Evolutionary conservation across 2,329 filamentous ascomycete species (phyloP).

Genomic region (Dendryphion nanum): DNA sequence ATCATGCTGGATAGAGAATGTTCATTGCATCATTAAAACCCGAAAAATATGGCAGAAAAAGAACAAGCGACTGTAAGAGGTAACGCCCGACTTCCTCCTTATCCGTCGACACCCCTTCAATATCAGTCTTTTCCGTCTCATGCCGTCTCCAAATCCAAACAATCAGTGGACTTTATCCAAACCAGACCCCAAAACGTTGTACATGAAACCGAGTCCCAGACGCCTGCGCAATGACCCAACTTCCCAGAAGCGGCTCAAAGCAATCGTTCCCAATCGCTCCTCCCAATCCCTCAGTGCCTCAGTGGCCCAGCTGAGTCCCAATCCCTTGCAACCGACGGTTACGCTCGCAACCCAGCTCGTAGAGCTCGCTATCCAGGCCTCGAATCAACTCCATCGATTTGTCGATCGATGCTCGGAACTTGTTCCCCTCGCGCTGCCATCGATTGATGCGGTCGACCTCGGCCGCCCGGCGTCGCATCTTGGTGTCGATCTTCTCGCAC

Average conservation of each 20-base stretch:
- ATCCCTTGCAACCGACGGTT: slow-evolving; percentile 35
- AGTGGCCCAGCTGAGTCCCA: slow-evolving; percentile 14
- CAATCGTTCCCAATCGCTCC: not conserved
- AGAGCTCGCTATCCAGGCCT: slow-evolving; percentile 68
- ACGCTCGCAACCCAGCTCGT: slow-evolving; percentile 60
- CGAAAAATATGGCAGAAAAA: slow-evolving; percentile 26
- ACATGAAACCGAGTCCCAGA: slow-evolving; percentile 37
- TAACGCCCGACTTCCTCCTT: slow-evolving; percentile 32
- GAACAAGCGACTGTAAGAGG: slow-evolving; percentile 37
- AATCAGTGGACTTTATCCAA: slow-evolving; percentile 34
- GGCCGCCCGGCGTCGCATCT: slow-evolving; percentile 71
- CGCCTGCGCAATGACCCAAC: slow-evolving; percentile 23
- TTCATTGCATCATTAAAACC: slow-evolving; percentile 34
- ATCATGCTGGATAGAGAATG: slow-evolving; percentile 24
- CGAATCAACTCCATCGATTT: slow-evolving; percentile 72
- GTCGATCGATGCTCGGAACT: slow-evolving; percentile 59
- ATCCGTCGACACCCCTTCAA: slow-evolving; percentile 25
- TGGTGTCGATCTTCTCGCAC: slow-evolving; percentile 87
- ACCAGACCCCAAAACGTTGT: slow-evolving; percentile 25
- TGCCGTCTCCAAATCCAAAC: slow-evolving; percentile 23
- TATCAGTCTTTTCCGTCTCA: slow-evolving; percentile 30
- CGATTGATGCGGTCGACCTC: slow-evolving; percentile 72
- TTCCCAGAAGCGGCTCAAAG: too few relatives aligned
- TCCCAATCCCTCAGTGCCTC: slow-evolving; percentile 2
- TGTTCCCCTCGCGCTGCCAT: slow-evolving; percentile 70